These are phyloP conservation scores for Gaultheria prostrata DNA, from an alignment of 148 eudicot species.

Conservation along the genomic window DNA sequence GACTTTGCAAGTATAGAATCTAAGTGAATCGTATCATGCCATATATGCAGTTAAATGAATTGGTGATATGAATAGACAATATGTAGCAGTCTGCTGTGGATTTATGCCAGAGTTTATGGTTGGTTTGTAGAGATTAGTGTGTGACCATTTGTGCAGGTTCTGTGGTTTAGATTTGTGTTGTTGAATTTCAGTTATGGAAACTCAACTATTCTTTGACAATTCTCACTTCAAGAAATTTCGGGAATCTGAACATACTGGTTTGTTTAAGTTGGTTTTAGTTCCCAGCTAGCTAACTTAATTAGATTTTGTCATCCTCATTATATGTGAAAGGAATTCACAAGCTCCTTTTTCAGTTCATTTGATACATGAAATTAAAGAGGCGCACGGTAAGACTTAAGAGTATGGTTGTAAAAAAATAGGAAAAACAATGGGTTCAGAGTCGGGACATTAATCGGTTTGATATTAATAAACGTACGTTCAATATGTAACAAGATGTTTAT, in stretches of 20 bases:
- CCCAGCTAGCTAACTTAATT: neutral
- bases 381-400: neutral
- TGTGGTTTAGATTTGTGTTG: neutral
- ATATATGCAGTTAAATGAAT: neutral
- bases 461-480: neutral
- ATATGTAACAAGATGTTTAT: neutral
- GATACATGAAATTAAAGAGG: neutral
- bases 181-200: neutral
- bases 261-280: neutral
- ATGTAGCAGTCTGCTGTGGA: neutral
- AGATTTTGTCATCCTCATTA: neutral
- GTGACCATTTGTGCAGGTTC: neutral
- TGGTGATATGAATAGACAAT: neutral
- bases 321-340: neutral
- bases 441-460: neutral
- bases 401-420: neutral
- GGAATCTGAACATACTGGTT: neutral
- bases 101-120: slow-evolving; percentile 4
- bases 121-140: neutral
- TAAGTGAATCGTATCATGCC: neutral
- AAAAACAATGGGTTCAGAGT: neutral
- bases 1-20: neutral
- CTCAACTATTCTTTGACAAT: neutral
- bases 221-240: neutral
- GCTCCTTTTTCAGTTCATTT: neutral